Conservation (phyloP, 192 early-diverging fungal genomes). For the Chytriomyces sp. region DNA sequence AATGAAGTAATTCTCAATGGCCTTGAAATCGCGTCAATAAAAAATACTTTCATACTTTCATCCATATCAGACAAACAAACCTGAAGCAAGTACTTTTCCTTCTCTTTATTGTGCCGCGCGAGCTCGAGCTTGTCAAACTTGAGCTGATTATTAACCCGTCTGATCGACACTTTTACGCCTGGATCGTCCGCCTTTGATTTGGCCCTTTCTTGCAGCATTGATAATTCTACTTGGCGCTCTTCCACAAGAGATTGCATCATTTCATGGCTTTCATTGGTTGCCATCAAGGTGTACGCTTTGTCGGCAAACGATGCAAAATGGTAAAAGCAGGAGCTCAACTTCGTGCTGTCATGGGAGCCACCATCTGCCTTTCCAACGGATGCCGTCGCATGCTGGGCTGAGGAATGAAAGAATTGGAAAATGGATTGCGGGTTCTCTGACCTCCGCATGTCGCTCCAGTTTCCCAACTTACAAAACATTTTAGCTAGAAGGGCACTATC, state of each 20-base stretch:
- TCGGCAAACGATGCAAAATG: constrained; percentile 53
- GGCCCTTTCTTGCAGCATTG: constrained; percentile 29
- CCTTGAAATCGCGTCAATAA: constrained; percentile 8
- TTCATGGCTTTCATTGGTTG: constrained; percentile 37
- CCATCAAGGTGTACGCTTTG: constrained; percentile 38
- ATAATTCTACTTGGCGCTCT: constrained; percentile 36
- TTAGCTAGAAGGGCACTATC: background rate
- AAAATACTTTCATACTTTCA: background rate
- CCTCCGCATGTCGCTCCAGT: constrained; percentile 41
- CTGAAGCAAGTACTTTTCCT: constrained; percentile 33
- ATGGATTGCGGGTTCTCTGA: constrained; percentile 35
- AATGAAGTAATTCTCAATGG: constrained; percentile 48
- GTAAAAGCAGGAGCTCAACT: constrained; percentile 29
- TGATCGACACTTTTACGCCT: constrained; percentile 2
- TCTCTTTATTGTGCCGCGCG: constrained; percentile 28
- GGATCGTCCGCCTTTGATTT: constrained; percentile 30
- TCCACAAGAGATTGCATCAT: constrained; percentile 34
- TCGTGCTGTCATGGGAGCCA: background rate
- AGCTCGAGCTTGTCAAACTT: constrained; percentile 44
- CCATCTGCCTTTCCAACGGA: background rate
- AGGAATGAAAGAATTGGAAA: constrained; percentile 36
- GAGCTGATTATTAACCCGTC: constrained; percentile 45
- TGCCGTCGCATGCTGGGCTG: constrained; percentile 16
- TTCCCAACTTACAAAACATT: constrained; percentile 37
- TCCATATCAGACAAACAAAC: background rate